These are phyloP conservation scores for Colletotrichum camelliae DNA, from an alignment of 2,329 filamentous ascomycete species.

Conservation along the genomic window DNA sequence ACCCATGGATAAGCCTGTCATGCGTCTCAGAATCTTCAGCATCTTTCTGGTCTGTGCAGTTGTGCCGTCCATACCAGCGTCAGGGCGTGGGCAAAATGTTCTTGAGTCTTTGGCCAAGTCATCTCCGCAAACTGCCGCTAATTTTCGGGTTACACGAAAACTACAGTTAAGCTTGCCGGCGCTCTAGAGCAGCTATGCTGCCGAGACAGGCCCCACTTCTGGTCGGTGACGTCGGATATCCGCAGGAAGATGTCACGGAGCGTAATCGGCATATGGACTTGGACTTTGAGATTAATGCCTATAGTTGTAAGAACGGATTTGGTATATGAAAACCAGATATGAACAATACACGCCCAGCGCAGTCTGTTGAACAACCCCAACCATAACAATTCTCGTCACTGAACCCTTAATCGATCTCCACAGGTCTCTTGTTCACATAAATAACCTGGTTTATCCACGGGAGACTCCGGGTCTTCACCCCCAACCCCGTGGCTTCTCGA, in stretches of 20 bases:
- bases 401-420: not conserved
- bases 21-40: accelerated
- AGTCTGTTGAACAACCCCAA: not conserved
- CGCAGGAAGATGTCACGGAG: no score
- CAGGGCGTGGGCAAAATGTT: not conserved
- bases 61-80: not conserved
- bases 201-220: no score
- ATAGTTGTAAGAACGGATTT: accelerated
- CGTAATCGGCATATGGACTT: no score
- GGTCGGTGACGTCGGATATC: no score
- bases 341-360: accelerated
- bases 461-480: not conserved
- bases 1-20: not conserved
- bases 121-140: not conserved
- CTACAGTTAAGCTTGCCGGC: accelerated
- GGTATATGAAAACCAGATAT: accelerated
- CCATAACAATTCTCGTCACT: not conserved
- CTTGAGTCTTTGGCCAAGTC: accelerated
- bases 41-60: accelerated
- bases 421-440: not conserved
- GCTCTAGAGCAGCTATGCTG: not conserved
- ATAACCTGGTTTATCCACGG: not conserved
- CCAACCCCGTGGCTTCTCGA: not conserved
- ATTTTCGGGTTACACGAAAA: not conserved
- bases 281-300: accelerated